Evolutionary conservation across 495 filamentous ascomycete species (phyloP).

Genomic region (Sabuloglossum arenarium): DNA sequence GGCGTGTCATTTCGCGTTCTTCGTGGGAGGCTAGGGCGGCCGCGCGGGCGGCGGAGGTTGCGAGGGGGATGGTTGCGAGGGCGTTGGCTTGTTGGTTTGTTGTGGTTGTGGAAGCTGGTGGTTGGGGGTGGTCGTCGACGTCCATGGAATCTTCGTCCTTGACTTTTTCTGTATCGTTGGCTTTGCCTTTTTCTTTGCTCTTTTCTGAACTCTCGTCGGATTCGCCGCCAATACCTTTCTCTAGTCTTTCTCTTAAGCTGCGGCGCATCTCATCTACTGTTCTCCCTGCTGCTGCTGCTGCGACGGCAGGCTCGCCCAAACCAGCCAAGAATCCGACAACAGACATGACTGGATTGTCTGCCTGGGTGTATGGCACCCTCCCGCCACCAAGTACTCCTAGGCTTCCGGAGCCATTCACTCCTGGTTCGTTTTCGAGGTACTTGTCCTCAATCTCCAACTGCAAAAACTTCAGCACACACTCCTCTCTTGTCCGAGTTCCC

Average conservation of each 20-base stretch:
- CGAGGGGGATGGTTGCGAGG: conserved; percentile 7
- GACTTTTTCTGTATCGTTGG: conserved; percentile 24
- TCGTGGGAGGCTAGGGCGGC: conserved; percentile 81
- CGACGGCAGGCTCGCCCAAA: conserved; percentile 37
- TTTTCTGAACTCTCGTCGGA: conserved; percentile 14
- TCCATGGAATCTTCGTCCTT: conserved; percentile 52
- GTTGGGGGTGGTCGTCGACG: conserved; percentile 22
- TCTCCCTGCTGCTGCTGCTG: conserved; percentile 59
- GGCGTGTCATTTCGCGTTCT: conserved; percentile 84
- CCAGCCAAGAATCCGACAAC: conserved; percentile 53
- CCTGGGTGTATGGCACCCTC: conserved; percentile 64
- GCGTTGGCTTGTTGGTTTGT: background rate
- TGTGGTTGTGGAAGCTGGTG: background rate
- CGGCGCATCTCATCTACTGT: conserved; percentile 69
- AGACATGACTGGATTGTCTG: conserved; percentile 88
- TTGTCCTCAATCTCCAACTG: conserved; percentile 81
- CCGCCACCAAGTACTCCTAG: conserved; percentile 43
- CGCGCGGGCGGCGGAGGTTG: conserved; percentile 67
- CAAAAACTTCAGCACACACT: conserved; percentile 91
- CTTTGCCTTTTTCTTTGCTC: conserved; percentile 19
- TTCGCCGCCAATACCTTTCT: conserved; percentile 26
- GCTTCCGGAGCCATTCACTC: conserved; percentile 30
- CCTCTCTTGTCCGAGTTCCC: conserved; percentile 75
- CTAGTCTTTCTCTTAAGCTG: conserved; percentile 49
- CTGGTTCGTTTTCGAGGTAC: conserved; percentile 57